A percentile compares a stretch with the other conserved stretches of the same genome.
phyloP scores from a whole-genome alignment of 345 rosid genomes.

The Mallotus nudiflorus region DNA sequence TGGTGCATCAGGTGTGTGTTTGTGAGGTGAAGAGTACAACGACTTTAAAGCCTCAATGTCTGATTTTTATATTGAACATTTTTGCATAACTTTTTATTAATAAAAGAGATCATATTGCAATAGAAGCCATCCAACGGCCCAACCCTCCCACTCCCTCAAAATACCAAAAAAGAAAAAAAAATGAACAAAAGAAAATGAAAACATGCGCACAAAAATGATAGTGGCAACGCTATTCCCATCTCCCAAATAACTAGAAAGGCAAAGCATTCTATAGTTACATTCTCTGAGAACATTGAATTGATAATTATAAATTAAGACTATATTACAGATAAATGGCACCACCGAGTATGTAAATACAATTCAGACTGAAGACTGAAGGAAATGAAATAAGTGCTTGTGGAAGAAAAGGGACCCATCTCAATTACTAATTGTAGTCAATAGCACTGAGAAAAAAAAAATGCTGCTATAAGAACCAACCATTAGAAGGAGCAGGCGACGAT shows the following conservation, averaged over 20 bases:
- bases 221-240: too few relatives aligned
- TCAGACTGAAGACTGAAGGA: neutral
- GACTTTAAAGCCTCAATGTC: too few relatives aligned
- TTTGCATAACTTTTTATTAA: too few relatives aligned
- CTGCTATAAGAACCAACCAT: constrained; percentile 45
- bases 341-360: neutral
- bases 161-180: too few relatives aligned
- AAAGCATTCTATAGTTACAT: neutral
- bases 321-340: neutral
- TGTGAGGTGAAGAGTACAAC: neutral
- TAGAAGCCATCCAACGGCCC: too few relatives aligned
- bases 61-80: too few relatives aligned
- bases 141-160: too few relatives aligned
- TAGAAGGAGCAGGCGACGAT: constrained; percentile 28
- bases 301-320: neutral
- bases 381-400: neutral
- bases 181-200: neutral
- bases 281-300: neutral
- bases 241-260: neutral
- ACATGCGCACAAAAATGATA: neutral
- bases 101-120: too few relatives aligned
- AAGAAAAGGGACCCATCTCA: neutral
- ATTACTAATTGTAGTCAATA: neutral
- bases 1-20: neutral
- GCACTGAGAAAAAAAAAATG: constrained; percentile 7